Evolutionary conservation across 495 filamentous ascomycete genomes (phyloP), one percentile per base, ranked within the genome.

Genomic region (Staphylotrichum tortipilum): DNA sequence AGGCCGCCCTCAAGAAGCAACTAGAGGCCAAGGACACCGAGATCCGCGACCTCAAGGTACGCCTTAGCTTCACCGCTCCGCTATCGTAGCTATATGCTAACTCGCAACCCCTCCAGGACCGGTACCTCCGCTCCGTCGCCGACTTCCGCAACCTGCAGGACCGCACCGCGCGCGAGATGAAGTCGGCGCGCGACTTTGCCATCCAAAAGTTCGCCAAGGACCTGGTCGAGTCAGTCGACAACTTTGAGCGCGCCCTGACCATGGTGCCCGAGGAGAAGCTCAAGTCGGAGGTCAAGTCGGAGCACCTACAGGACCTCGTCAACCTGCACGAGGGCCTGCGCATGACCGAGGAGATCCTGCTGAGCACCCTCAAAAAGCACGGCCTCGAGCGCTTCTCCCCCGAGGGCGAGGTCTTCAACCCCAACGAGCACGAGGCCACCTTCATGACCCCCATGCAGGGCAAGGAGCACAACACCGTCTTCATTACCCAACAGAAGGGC

Each of bases 121-220:
- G 85, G 71, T 94, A 85, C 67, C 80, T 92, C 42, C 92, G 92
- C 58, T 84, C 82, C 38, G 86, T 95, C 52, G 92, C 92, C 65
- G 92, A 97, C 55, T 97, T 90, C 78, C 87, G 87, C 59, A 98
- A 96, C 73, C 85, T 97, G 31, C 90, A 96, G 74, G 88, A 94
- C 55, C 87, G 92, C 58, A 91, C 88, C 7, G 83, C 85, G 69
- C 88, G 94, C 57, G 94, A 98, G 38, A 81, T 92, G 67, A 85
- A 94, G 63, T 66, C 76, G 29, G 85, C 89, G 33, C 83, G 82
- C 53, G 87, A 94, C 72, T 98, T 91, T 59, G 94, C 94, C 50
- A 89, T 98, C 65, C 88, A 95, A 66, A 79, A 82, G 46, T 98
- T 98, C 71, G 88, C 91, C 62, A 82, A 85, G 64, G 92, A 98